Conservation (phyloP, 2,329 filamentous ascomycete genomes). For the Xylariales sp. region DNA sequence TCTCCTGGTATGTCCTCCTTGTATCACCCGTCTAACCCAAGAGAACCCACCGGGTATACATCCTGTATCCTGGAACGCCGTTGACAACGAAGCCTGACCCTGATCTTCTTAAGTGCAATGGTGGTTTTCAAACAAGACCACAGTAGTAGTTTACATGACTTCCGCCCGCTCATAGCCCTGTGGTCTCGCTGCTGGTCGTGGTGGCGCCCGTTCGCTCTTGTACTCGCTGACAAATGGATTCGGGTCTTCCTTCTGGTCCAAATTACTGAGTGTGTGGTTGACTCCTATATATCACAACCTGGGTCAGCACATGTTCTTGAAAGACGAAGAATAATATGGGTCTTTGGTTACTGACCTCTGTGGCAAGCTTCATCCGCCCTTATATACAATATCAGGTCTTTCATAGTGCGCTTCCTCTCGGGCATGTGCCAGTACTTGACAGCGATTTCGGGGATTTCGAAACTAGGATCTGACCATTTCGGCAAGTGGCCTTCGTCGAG, state of each 20-base stretch:
- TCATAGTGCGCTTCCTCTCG: conserved; percentile 75
- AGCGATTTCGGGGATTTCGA: conserved; percentile 82
- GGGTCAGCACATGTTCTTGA: neutral
- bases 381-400: conserved; percentile 81
- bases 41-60: too few relatives aligned
- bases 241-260: conserved; percentile 79
- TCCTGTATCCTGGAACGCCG: too few relatives aligned
- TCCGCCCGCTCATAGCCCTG: conserved; percentile 81
- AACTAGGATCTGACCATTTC: conserved; percentile 66
- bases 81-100: too few relatives aligned
- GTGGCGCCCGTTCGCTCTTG: conserved; percentile 61
- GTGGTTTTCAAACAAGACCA: too few relatives aligned
- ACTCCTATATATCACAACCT: conserved; percentile 38
- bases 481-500: conserved; percentile 81
- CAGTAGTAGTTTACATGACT: too few relatives aligned
- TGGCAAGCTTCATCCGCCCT: conserved; percentile 87
- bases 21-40: too few relatives aligned
- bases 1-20: too few relatives aligned
- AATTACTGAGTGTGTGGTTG: conserved; percentile 89
- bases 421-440: conserved; percentile 94
- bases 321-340: neutral
- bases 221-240: conserved; percentile 89
- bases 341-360: conserved; percentile 48
- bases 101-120: too few relatives aligned
- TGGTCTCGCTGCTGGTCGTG: conserved; percentile 61